These are phyloP conservation scores for Suillus decipiens DNA, from an alignment of 768 basidiomycete species.

Conservation along the genomic window DNA sequence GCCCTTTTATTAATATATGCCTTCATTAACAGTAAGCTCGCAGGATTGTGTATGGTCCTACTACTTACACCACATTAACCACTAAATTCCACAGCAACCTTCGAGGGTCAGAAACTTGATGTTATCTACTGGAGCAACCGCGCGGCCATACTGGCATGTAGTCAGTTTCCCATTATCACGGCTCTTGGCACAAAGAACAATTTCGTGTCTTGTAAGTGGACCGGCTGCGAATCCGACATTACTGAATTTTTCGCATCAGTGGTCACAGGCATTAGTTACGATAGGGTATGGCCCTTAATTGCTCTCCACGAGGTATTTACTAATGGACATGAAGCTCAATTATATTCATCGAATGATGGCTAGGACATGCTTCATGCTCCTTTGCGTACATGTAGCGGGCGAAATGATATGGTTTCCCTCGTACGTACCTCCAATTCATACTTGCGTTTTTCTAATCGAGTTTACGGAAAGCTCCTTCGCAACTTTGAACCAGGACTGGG, in stretches of 20 bases:
- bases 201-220: constrained; percentile 18
- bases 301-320: neutral
- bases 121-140: constrained; percentile 34
- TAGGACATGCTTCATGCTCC: constrained; percentile 44
- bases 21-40: constrained; percentile 37
- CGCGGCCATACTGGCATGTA: constrained; percentile 31
- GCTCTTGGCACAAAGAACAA: constrained; percentile 46
- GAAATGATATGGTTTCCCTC: neutral
- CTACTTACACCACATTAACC: neutral
- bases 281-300: constrained; percentile 17
- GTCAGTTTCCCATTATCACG: constrained; percentile 41
- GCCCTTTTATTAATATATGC: constrained; percentile 37
- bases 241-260: constrained; percentile 12
- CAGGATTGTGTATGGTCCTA: constrained; percentile 5
- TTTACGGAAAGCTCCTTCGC: too few species aligned
- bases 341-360: constrained; percentile 47
- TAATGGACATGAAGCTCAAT: constrained; percentile 30
- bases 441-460: too few species aligned
- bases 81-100: constrained; percentile 20
- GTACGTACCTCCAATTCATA: too few species aligned
- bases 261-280: constrained; percentile 22
- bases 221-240: neutral
- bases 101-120: constrained; percentile 22
- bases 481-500: too few species aligned
- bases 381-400: constrained; percentile 48